Conservation (phyloP, 345 rosid species). For the Luvunga scandens region DNA sequence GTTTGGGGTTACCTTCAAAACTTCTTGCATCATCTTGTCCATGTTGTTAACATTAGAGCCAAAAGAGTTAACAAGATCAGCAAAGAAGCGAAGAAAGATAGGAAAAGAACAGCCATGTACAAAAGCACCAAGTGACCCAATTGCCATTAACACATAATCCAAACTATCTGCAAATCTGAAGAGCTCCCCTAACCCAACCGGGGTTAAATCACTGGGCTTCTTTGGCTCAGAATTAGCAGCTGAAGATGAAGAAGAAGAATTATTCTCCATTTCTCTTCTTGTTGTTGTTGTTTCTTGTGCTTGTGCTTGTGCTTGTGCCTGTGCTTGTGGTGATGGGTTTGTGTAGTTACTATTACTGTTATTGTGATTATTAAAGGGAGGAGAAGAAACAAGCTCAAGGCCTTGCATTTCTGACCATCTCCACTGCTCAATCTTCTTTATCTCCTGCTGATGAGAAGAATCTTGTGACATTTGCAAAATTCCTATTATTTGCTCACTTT, state of each 20-base stretch:
- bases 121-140: slow-evolving; percentile 92
- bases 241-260: slow-evolving; percentile 3
- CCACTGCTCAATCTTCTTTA: slow-evolving; percentile 82
- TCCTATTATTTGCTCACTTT: slow-evolving; percentile 33
- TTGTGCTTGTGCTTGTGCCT: slow-evolving; percentile 16
- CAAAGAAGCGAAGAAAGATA: slow-evolving; percentile 90
- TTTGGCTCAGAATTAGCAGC: slow-evolving; percentile 33
- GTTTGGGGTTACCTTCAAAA: slow-evolving; percentile 59
- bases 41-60: slow-evolving; percentile 88
- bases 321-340: slow-evolving; percentile 24
- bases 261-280: slow-evolving; percentile 49
- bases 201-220: slow-evolving; percentile 48
- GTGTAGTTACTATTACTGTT: slow-evolving; percentile 27
- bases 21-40: slow-evolving; percentile 97
- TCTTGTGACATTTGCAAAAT: slow-evolving; percentile 79
- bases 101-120: slow-evolving; percentile 96
- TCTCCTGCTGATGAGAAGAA: slow-evolving; percentile 42
- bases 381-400: slow-evolving; percentile 72
- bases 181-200: slow-evolving; percentile 73
- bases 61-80: slow-evolving; percentile 98
- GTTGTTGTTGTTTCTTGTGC: background rate
- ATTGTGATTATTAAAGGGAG: slow-evolving; percentile 24
- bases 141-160: slow-evolving; percentile 90
- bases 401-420: slow-evolving; percentile 99
- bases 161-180: slow-evolving; percentile 97